A percentile compares a stretch with the other conserved stretches of the same genome.
These are phyloP conservation scores for Lenzites betulinus DNA, from an alignment of 768 basidiomycete genomes.

Conservation along the genomic window DNA sequence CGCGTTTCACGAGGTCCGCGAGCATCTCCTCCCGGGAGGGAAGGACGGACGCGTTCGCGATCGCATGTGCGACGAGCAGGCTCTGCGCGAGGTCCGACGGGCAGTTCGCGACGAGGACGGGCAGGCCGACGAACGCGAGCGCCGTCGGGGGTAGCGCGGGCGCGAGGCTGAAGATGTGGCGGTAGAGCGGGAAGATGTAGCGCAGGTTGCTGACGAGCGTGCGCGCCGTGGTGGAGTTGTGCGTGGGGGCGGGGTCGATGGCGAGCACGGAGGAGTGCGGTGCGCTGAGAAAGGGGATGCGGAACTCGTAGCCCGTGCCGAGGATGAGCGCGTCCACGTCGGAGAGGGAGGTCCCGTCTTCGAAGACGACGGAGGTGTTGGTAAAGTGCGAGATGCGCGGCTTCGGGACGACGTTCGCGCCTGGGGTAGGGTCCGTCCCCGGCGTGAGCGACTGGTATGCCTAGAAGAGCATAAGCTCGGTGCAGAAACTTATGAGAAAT, in stretches of 20 bases:
- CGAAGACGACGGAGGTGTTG: constrained; percentile 44
- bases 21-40: constrained; percentile 43
- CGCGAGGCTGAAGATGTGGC: constrained; percentile 55
- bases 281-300: constrained; percentile 48
- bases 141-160: constrained; percentile 49
- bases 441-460: constrained; percentile 39
- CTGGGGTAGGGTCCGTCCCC: constrained; percentile 21
- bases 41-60: constrained; percentile 45
- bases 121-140: constrained; percentile 57
- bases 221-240: constrained; percentile 26
- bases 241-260: constrained; percentile 22
- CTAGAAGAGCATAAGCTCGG: constrained; percentile 11
- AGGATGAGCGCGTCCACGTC: constrained; percentile 52
- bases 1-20: constrained; percentile 41
- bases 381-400: constrained; percentile 55
- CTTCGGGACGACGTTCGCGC: constrained; percentile 31
- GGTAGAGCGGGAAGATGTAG: constrained; percentile 57
- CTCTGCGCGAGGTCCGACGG: constrained; percentile 54
- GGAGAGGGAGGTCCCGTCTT: constrained; percentile 42
- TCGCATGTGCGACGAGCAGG: constrained; percentile 46
- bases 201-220: constrained; percentile 49
- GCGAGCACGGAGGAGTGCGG: constrained; percentile 23
- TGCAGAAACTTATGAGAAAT: not conserved
- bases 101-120: constrained; percentile 48
- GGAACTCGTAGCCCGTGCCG: constrained; percentile 56